A percentile compares a stretch with the other conserved stretches of the same genome.
Evolutionary conservation across 345 rosid genomes (phyloP).

Genomic region (Salix koriyanagi): DNA sequence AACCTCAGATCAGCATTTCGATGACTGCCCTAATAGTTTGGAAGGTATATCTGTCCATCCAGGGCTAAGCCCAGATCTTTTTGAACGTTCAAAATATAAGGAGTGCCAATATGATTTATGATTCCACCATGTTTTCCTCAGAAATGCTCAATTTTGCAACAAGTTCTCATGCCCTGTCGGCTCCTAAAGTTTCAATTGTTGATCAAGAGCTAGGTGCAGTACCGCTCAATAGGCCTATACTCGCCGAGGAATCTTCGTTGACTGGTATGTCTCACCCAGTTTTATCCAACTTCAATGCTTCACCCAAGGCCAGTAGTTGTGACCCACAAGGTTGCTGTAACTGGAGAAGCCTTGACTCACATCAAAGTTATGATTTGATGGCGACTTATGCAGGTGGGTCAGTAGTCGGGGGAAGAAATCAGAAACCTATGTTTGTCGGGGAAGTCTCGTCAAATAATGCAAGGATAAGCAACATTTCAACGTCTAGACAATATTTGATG

Average conservation of each 20-base stretch:
- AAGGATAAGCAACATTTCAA: constrained; percentile 13
- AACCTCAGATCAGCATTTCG: constrained; percentile 3
- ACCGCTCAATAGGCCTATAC: background rate
- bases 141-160: constrained; percentile 22
- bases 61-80: constrained; percentile 28
- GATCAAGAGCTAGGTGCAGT: constrained; percentile 16
- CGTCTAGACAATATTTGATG: constrained; percentile 23
- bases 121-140: constrained; percentile 17
- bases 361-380: constrained; percentile 39
- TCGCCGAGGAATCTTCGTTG: constrained; percentile 9
- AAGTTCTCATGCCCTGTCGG: constrained; percentile 5
- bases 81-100: constrained; percentile 26
- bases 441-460: constrained; percentile 42
- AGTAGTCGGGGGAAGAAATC: constrained; percentile 28
- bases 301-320: constrained; percentile 5
- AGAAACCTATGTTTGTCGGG: constrained; percentile 28
- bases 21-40: constrained; percentile 22
- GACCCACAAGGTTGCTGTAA: constrained; percentile 31
- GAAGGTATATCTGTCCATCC: constrained; percentile 17
- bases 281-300: constrained; percentile 9
- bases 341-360: constrained; percentile 30
- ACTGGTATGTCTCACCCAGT: constrained; percentile 19
- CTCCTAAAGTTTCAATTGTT: constrained; percentile 20
- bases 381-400: constrained; percentile 38
- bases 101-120: constrained; percentile 20